Conservation (phyloP, 192 early-diverging fungal species). For the Rhizophagus clarus region DNA sequence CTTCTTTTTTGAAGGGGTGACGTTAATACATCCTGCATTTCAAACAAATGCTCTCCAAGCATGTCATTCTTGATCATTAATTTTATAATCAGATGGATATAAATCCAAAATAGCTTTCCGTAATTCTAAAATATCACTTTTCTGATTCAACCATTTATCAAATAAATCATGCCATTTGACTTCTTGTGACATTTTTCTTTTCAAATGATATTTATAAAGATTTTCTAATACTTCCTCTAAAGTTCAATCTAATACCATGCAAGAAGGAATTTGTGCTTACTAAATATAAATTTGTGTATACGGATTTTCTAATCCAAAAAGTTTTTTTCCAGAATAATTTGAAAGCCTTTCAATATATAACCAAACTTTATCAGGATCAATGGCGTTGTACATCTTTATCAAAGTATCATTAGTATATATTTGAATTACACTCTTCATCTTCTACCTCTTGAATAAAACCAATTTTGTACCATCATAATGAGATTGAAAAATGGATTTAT, state of each 20-base stretch:
- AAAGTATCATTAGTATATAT: too few species aligned
- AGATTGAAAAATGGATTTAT: background rate
- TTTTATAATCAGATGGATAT: too few species aligned
- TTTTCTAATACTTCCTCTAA: background rate
- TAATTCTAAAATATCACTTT: background rate
- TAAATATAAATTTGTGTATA: background rate
- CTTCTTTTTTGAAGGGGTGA: too few species aligned
- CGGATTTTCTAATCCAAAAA: background rate
- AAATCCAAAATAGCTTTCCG: too few species aligned
- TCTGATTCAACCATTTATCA: background rate
- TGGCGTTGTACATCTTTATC: background rate
- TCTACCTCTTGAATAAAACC: too few species aligned
- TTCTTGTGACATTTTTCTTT: background rate
- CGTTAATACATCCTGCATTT: too few species aligned
- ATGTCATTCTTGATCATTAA: too few species aligned
- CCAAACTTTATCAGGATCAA: background rate
- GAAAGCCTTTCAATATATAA: background rate
- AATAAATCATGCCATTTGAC: background rate
- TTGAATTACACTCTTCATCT: too few species aligned
- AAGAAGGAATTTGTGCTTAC: background rate
- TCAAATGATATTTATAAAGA: background rate
- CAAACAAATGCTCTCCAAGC: too few species aligned
- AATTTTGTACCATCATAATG: too few species aligned
- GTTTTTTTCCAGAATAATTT: background rate
- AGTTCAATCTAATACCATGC: background rate